Base-by-base conservation (phyloP, 306 rosid genomes). In the Luffa acutangula region DNA sequence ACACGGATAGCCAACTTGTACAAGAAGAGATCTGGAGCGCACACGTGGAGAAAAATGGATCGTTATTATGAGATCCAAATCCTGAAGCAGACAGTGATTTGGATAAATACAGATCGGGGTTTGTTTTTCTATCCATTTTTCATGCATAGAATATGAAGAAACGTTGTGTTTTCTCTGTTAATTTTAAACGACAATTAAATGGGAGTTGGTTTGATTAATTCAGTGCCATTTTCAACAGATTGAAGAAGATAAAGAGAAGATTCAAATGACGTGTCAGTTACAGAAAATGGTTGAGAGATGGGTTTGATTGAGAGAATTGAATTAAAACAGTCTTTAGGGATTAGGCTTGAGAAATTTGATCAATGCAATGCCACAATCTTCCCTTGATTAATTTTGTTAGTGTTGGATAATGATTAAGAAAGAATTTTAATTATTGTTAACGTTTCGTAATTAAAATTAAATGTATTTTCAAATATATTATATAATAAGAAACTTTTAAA, bases 1-100 rank as follows among this genome's bases (percentile, higher is more conserved):
- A 10, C 71, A 4, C 12, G 89, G 93, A 90, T 90, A 53, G 89
- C 87, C 87, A 83, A 60, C 73, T 46, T 87, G 86, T 39, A 1
- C 33, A 53, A 3, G 18, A 84, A 83, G 9, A 58, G 37, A 85
- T 89, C 88, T 10, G 46, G 85, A 85, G 51, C 84, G 89, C 82
- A 84, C 92, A 84, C 89, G 92, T 91, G 92, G 90, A 75, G 36
- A 1, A 15, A 4, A 65, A n/a, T 8, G 2, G 31, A 46, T 46
- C 90, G 85, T 82, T 14, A 31, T 48, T 49, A 73, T 1, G 41
- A 49, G 25, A 49, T 25, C 6, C 7, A 73, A 71, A 73, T 73
- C 59, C 48, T 39, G 49, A 66, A 66, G 15, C 7, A 66, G 51
- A 39, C 4, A 59, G 7, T 33, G 71, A 71, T 45, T 70, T 25